These are phyloP conservation scores for Cladosporium sp. DNA, from an alignment of 2,329 filamentous ascomycete species.

Conservation along the genomic window DNA sequence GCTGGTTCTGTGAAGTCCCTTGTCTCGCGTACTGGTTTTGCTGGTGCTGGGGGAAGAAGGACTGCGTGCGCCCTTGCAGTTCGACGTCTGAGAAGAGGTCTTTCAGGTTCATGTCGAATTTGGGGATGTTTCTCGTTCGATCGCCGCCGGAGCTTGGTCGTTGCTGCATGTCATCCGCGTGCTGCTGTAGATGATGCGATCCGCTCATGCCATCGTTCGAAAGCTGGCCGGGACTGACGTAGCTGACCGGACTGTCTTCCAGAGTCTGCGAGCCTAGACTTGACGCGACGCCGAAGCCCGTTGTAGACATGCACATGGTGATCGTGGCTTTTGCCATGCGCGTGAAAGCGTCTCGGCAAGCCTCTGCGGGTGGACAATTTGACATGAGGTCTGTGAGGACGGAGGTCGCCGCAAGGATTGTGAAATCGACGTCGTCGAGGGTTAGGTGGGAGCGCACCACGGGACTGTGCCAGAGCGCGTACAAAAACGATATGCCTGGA, in stretches of 20 bases:
- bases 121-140: constrained; percentile 37
- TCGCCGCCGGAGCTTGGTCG: constrained; percentile 19
- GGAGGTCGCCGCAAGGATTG: constrained; percentile 86
- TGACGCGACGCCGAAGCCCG: constrained; percentile 61
- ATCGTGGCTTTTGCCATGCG: constrained; percentile 93
- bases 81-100: constrained; percentile 48
- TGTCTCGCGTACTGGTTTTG: not conserved
- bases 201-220: not conserved
- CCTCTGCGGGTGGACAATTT: constrained; percentile 92
- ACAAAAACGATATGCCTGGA: constrained; percentile 81
- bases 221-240: constrained; percentile 20
- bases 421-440: constrained; percentile 97
- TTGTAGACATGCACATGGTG: constrained; percentile 87
- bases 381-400: constrained; percentile 88
- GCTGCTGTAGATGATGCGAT: too few relatives aligned
- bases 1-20: constrained; percentile 18
- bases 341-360: constrained; percentile 90
- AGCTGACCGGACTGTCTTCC: constrained; percentile 24
- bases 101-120: constrained; percentile 56
- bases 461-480: constrained; percentile 95
- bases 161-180: not conserved
- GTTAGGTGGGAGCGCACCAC: constrained; percentile 80
- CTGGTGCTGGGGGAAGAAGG: constrained; percentile 6
- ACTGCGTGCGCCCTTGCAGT: constrained; percentile 13
- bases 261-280: constrained; percentile 27